phyloP scores from a whole-genome alignment of 2,329 filamentous ascomycete genomes.

The Apiospora arundinis region DNA sequence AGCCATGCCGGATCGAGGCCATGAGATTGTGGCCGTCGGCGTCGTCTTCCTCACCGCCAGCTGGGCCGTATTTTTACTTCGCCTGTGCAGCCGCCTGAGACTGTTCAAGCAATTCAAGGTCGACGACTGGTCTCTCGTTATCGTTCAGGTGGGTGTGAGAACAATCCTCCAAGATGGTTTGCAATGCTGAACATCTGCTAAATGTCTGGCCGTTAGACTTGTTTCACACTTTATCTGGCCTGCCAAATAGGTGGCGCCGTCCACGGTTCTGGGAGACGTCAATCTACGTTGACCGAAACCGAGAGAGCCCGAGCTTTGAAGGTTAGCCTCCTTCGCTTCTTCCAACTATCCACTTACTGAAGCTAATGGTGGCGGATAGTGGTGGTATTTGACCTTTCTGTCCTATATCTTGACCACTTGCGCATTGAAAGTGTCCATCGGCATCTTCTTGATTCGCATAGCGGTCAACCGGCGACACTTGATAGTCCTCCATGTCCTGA shows the following conservation, averaged over 20 bases:
- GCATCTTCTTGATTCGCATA: conserved; percentile 22
- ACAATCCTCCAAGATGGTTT: neutral
- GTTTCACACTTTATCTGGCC: conserved; percentile 7
- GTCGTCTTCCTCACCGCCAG: conserved; percentile 13
- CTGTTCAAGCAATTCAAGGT: conserved; percentile 3
- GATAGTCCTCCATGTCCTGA: conserved; percentile 3
- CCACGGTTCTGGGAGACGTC: conserved; percentile 20
- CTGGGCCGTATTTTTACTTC: conserved; percentile 2
- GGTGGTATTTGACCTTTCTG: conserved; percentile 22
- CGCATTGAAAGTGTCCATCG: conserved; percentile 21
- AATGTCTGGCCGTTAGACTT: neutral
- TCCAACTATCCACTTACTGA: neutral
- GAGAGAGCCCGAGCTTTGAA: conserved; percentile 17
- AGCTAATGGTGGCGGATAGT: conserved; percentile 13
- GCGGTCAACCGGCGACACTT: conserved; percentile 20
- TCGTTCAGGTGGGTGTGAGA: neutral
- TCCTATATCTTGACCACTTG: conserved; percentile 21
- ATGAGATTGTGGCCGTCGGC: neutral
- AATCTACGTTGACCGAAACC: neutral
- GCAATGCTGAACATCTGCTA: neutral
- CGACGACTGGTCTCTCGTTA: neutral
- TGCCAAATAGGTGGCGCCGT: conserved; percentile 3
- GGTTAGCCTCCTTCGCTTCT: neutral
- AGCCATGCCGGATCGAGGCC: conserved; percentile 9
- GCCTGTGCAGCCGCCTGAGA: neutral